phyloP scores from a whole-genome alignment of 2,329 filamentous ascomycete genomes.

The Fusarium sp. region DNA sequence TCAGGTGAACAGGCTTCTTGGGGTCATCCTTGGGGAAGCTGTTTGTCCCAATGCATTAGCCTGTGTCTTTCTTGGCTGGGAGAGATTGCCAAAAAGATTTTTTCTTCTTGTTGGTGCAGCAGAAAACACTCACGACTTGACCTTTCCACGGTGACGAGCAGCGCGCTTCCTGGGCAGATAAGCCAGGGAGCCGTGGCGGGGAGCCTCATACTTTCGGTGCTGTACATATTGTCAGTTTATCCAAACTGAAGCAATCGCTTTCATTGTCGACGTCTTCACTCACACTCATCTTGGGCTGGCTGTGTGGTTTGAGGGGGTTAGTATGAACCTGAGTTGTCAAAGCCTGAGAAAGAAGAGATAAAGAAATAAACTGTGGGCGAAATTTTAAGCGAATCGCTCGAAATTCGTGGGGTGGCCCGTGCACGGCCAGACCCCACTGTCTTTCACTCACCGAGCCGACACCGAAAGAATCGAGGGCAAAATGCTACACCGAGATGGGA shows the following conservation, averaged over 20 bases:
- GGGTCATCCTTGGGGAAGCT: constrained; percentile 99
- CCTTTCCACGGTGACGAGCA: constrained; percentile 93
- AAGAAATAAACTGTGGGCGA: constrained; percentile 49
- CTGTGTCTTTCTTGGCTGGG: constrained; percentile 3
- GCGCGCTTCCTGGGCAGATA: constrained; percentile 92
- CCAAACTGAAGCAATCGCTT: constrained; percentile 43
- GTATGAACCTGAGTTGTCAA: constrained; percentile 48
- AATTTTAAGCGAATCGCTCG: constrained; percentile 51
- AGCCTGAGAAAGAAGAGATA: constrained; percentile 47
- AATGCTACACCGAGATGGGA: constrained; percentile 1
- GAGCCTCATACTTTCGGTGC: constrained; percentile 78
- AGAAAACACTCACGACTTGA: constrained; percentile 83
- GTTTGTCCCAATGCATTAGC: constrained; percentile 46
- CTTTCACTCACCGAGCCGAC: constrained; percentile 9
- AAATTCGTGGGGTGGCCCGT: constrained; percentile 41
- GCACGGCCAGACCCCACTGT: constrained; percentile 7
- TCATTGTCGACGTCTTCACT: constrained; percentile 34
- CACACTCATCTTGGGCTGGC: constrained; percentile 54
- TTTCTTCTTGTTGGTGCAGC: not conserved
- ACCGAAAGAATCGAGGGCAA: constrained; percentile 8
- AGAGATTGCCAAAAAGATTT: not conserved
- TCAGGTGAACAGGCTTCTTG: constrained; percentile 99
- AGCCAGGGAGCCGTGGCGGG: constrained; percentile 93
- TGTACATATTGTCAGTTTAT: constrained; percentile 38
- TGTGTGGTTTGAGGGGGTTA: constrained; percentile 51